These are phyloP conservation scores for Trebouxia gelatinosa DNA, from an alignment of 163 green algal genomes.

Conservation along the genomic window DNA sequence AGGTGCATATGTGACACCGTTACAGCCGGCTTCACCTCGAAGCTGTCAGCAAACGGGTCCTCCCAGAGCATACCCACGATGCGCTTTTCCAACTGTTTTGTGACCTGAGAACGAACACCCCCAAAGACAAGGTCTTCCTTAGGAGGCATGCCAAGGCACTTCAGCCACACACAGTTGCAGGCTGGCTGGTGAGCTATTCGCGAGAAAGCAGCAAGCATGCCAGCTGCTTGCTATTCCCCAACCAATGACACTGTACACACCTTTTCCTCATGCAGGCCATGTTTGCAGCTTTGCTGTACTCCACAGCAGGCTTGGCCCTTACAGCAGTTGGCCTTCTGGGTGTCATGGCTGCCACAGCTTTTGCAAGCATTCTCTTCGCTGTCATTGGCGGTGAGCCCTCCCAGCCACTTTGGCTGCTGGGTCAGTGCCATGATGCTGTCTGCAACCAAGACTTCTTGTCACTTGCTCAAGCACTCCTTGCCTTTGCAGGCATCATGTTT, in stretches of 20 bases:
- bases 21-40: slow-evolving; percentile 9
- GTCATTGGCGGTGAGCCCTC: background rate
- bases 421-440: too few species aligned
- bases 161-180: slow-evolving; percentile 12
- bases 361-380: slow-evolving; percentile 9
- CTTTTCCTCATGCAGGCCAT: background rate
- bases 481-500: slow-evolving; percentile 2
- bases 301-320: background rate
- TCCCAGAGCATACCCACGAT: slow-evolving; percentile 13
- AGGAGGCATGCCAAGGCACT: slow-evolving; percentile 11
- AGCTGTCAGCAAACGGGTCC: background rate
- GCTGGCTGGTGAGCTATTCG: slow-evolving; percentile 14
- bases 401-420: too few species aligned
- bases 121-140: slow-evolving; percentile 22
- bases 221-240: background rate
- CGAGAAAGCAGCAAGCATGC: background rate
- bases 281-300: slow-evolving; percentile 10
- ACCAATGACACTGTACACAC: background rate
- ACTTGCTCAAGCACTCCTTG: background rate
- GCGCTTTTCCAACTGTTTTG: slow-evolving; percentile 24
- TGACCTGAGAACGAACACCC: slow-evolving; percentile 13
- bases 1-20: background rate
- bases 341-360: slow-evolving; percentile 5
- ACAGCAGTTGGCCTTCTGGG: background rate
- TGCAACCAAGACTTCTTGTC: background rate